Evolutionary conservation across 371 early-diverging fungal genomes (phyloP).

Genomic region (Dinochytrium kinnereticum): DNA sequence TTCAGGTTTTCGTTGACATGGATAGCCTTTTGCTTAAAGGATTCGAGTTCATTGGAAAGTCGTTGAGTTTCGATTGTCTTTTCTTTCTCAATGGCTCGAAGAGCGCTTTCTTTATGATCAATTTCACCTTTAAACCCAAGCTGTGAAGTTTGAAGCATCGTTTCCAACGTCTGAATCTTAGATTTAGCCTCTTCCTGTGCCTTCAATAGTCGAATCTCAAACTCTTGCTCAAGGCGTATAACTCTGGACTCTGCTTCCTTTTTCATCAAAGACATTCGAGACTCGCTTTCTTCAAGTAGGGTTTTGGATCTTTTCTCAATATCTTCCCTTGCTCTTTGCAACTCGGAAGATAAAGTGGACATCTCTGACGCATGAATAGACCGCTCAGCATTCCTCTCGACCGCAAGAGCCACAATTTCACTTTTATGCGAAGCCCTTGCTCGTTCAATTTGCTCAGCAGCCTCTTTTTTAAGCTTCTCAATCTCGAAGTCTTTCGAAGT

Average conservation of each 20-base stretch:
- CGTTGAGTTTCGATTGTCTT: conserved; percentile 28
- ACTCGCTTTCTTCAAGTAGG: conserved; percentile 11
- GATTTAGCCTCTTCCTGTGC: conserved; percentile 20
- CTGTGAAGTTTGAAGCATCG: neutral
- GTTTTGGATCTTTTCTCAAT: conserved; percentile 2
- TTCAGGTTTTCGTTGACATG: conserved; percentile 33
- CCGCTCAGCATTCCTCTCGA: neutral
- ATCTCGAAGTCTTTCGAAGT: conserved; percentile 20
- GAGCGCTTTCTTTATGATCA: neutral
- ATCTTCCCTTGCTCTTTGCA: conserved; percentile 15
- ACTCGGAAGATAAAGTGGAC: neutral
- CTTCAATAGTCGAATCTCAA: conserved; percentile 11
- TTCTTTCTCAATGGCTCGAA: conserved; percentile 26
- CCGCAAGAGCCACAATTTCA: conserved; percentile 8
- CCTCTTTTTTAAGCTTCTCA: conserved; percentile 16
- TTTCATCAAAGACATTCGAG: neutral
- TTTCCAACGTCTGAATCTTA: conserved; percentile 13
- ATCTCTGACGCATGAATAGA: neutral
- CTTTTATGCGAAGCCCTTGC: neutral
- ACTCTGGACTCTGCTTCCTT: conserved; percentile 20
- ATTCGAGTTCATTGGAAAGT: conserved; percentile 30
- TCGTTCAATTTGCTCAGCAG: conserved; percentile 14
- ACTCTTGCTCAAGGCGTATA: neutral
- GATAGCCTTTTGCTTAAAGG: conserved; percentile 24
- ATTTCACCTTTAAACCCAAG: conserved; percentile 6